phyloP scores from a whole-genome alignment of 306 rosid genomes.

The Quercus wislizeni region DNA sequence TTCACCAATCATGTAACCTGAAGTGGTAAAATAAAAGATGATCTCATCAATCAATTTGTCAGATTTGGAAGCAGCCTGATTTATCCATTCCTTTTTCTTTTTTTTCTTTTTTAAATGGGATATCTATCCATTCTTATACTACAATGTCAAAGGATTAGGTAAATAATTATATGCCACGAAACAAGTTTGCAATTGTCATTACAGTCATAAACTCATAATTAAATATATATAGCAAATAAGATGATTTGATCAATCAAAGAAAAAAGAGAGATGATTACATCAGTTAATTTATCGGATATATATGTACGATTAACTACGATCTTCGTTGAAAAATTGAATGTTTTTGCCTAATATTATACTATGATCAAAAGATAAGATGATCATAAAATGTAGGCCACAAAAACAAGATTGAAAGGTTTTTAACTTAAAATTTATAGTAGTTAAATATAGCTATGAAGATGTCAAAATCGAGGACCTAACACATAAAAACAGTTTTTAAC shows the following conservation, averaged over 20 bases:
- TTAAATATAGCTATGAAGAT: background rate
- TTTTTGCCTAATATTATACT: no score
- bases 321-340: no score
- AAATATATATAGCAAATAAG: background rate
- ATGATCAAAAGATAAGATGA: no score
- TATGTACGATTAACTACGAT: no score
- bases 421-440: background rate
- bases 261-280: no score
- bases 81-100: no score
- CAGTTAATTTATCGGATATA: no score
- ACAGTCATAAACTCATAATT: no score
- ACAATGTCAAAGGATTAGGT: background rate
- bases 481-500: constrained; percentile 7
- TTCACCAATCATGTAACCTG: no score
- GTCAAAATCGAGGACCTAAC: background rate
- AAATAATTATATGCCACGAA: background rate
- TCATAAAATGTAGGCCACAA: no score
- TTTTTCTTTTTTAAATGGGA: background rate
- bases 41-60: background rate
- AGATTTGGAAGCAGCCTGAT: background rate
- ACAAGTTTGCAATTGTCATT: background rate
- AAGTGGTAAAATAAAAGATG: background rate
- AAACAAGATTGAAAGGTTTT: background rate
- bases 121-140: no score
- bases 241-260: background rate